A percentile compares a stretch with the other conserved stretches of the same genome.
Conservation (phyloP, 2,329 filamentous ascomycete genomes). For the Trichoderma aggressivum region DNA sequence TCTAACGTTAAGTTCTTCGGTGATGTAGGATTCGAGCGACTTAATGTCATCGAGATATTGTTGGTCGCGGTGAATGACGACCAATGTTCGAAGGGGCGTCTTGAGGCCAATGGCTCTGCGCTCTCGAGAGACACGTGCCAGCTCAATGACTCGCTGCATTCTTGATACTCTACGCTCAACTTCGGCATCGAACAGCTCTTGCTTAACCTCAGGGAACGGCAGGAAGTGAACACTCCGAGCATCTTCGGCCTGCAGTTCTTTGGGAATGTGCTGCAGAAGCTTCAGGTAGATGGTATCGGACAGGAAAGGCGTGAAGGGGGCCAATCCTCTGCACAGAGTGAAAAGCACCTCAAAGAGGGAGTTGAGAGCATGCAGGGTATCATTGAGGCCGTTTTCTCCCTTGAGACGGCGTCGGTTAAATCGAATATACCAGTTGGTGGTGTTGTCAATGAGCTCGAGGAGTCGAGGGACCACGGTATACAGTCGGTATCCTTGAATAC, state of each 20-base stretch:
- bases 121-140: conserved; percentile 82
- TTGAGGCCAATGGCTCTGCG: conserved; percentile 81
- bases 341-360: conserved; percentile 91
- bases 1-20: conserved; percentile 86
- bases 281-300: conserved; percentile 91
- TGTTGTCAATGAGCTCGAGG: conserved; percentile 82
- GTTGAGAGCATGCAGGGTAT: conserved; percentile 87
- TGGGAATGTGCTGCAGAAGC: conserved; percentile 76
- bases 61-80: conserved; percentile 81
- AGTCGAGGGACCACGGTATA: conserved; percentile 91
- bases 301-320: conserved; percentile 93
- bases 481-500: conserved; percentile 58
- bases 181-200: conserved; percentile 81
- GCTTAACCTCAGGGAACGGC: conserved; percentile 79
- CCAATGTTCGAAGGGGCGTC: conserved; percentile 82
- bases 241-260: conserved; percentile 66
- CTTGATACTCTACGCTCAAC: conserved; percentile 83
- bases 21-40: conserved; percentile 82
- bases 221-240: conserved; percentile 89
- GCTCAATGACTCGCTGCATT: conserved; percentile 95
- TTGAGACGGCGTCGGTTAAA: conserved; percentile 91
- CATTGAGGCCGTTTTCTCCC: conserved; percentile 80
- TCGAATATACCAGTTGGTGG: conserved; percentile 98
- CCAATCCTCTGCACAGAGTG: conserved; percentile 81
- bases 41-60: conserved; percentile 84